Percentiles rank a stretch among this genome's conserved stretches.
These are phyloP conservation scores for Zarea fungicola DNA, from an alignment of 2,329 filamentous ascomycete species.

Conservation along the genomic window DNA sequence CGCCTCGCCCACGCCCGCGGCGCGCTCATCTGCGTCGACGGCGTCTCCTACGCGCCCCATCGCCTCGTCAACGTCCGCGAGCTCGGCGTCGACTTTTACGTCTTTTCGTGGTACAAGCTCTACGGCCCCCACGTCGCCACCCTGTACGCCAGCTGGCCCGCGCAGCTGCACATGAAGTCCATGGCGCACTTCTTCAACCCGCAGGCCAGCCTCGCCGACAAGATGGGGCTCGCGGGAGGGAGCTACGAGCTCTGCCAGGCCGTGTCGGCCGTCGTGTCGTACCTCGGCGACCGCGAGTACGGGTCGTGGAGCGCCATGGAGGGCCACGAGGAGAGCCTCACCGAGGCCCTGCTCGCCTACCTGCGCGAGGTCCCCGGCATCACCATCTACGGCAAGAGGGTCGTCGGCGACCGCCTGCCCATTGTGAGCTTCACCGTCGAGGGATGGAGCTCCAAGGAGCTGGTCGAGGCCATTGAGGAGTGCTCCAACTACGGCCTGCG, in stretches of 20 bases:
- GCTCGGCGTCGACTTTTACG: conserved; percentile 69
- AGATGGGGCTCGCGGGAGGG: conserved; percentile 61
- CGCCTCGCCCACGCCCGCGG: conserved; percentile 42
- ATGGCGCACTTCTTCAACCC: conserved; percentile 65
- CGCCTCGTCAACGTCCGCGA: conserved; percentile 61
- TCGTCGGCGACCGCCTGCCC: conserved; percentile 48
- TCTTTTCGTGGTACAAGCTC: conserved; percentile 80
- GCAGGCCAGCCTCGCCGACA: conserved; percentile 54
- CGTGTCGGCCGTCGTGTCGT: conserved; percentile 56
- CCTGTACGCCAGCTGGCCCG: conserved; percentile 57
- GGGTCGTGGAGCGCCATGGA: conserved; percentile 47
- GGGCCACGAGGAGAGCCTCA: conserved; percentile 56
- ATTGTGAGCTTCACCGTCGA: conserved; percentile 63
- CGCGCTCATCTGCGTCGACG: conserved; percentile 67
- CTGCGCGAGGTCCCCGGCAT: conserved; percentile 47
- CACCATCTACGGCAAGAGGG: conserved; percentile 52
- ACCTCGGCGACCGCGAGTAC: conserved; percentile 43
- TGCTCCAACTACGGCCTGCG: conserved; percentile 56
- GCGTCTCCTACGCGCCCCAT: conserved; percentile 72
- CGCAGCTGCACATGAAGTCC: conserved; percentile 51
- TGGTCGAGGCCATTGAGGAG: conserved; percentile 59
- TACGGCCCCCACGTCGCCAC: conserved; percentile 71
- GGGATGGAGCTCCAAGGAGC: conserved; percentile 47
- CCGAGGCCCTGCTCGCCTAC: conserved; percentile 54
- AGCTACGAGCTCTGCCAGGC: conserved; percentile 65